These are phyloP conservation scores for Colletotrichum horii DNA, from an alignment of 2,329 filamentous ascomycete species.

Conservation along the genomic window DNA sequence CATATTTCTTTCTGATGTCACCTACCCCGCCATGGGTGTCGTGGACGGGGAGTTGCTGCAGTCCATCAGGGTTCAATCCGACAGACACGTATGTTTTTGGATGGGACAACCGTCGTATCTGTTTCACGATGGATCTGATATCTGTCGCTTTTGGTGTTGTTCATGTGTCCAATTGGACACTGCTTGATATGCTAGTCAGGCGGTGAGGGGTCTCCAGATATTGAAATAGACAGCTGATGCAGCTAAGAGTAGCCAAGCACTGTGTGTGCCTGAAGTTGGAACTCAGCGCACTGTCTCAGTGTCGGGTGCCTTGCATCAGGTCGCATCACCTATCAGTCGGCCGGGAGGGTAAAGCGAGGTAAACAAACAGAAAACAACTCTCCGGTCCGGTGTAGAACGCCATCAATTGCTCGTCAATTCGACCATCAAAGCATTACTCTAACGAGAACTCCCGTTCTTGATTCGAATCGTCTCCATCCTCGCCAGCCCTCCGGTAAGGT, in stretches of 20 bases:
- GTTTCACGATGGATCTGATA: not conserved
- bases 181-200: not conserved
- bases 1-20: not conserved
- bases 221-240: not conserved
- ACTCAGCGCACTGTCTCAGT: not conserved
- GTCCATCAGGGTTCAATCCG: not conserved
- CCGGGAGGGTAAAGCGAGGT: not conserved
- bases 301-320: not conserved
- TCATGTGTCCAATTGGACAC: not conserved
- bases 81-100: not conserved
- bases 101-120: not conserved
- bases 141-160: not conserved
- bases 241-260: not conserved
- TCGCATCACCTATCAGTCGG: not conserved
- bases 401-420: not conserved
- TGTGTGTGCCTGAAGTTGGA: not conserved
- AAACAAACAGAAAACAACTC: not conserved
- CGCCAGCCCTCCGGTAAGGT: not conserved
- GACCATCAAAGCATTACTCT: not conserved
- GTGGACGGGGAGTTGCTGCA: not conserved
- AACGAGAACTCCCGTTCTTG: not conserved
- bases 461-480: not conserved
- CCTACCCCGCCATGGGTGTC: slow-evolving; percentile 4
- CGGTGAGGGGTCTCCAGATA: not conserved
- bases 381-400: not conserved